Evolutionary conservation across 2,329 filamentous ascomycete species (phyloP).

Genomic region (Aspergillus neotritici): DNA sequence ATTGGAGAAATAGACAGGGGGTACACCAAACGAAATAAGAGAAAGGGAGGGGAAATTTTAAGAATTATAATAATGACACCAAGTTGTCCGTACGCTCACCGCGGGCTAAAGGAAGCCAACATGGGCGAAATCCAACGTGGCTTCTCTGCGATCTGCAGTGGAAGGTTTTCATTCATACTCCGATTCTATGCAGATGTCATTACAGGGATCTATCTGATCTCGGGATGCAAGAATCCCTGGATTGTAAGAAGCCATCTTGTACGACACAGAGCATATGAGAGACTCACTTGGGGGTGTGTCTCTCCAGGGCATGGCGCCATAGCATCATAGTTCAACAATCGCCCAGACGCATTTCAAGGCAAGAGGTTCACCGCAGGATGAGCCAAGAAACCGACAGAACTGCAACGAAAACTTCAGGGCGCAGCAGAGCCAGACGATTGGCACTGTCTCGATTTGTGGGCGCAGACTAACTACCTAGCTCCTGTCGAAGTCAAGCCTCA

Average conservation of each 20-base stretch:
- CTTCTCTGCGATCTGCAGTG: constrained; percentile 3
- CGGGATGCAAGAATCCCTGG: constrained; percentile 6
- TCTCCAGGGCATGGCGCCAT: constrained; percentile 28
- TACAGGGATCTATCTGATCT: constrained; percentile 4
- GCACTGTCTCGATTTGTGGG: constrained; percentile 15
- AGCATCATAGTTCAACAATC: constrained; percentile 22
- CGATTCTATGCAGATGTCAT: constrained; percentile 12
- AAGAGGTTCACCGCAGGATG: constrained; percentile 14
- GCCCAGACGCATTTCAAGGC: constrained; percentile 19
- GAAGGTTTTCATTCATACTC: constrained; percentile 5
- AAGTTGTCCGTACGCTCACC: too few species aligned
- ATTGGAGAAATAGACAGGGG: too few species aligned
- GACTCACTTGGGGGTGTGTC: constrained; percentile 5
- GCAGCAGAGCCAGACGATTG: constrained; percentile 4
- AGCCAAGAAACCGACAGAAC: constrained; percentile 8
- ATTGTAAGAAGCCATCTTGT: constrained; percentile 2
- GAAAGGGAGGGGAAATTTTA: too few species aligned
- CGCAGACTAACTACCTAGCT: constrained; percentile 6
- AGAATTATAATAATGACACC: too few species aligned
- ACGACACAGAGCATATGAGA: constrained; percentile 3
- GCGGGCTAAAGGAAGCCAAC: not conserved
- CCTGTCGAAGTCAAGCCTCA: constrained; percentile 20
- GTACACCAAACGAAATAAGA: too few species aligned
- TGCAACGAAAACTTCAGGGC: constrained; percentile 3
- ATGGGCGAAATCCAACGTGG: constrained; percentile 1